Base-by-base conservation (phyloP, 208 protist genomes). In the Trypanosoma conorhini region DNA sequence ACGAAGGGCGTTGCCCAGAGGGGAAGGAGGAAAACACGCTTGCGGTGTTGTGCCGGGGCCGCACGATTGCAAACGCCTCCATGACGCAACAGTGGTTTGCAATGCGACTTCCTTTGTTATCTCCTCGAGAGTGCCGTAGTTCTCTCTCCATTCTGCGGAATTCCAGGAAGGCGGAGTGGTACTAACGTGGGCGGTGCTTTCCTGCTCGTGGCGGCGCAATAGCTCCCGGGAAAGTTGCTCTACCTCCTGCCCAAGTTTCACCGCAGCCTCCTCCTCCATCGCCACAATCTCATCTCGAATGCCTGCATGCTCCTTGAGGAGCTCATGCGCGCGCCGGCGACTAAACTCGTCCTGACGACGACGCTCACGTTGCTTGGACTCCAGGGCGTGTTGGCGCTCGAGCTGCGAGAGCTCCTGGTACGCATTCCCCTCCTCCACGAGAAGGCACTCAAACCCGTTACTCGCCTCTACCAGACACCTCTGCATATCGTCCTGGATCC, bases 281-380 rank as follows among this genome's bases (percentile, higher is more conserved):
- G 3, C 26, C 17, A 75, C 60, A 58, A 75, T 75, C 9, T 64
- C 62, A 54, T 8, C 3, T 4, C 70, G 28, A 46, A 28, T 57
- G n/a, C 17, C 8, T 40, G 10, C 21, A 58, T 75, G 55, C 30
- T 75, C 70, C 19, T 62, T 28, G 13, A 64, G 3, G 17, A 69
- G 12, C 5, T 35, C 30, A 54, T 22, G 5, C 33, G 44, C 4
- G 35, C 52, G 28, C 30, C 38, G 26, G 12, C n/a, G 3, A 0
- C 19, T 30, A 28, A 38, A 19, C 10, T 64, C 3, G 26, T 22
- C 1, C 28, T 50, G 22, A 10, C 30, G 52, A 42, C 2, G 1
- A 19, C 10, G 1, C 52, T 52, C 62, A 26, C 38, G 35, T 54
- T 68, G 12, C 19, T 35, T 64, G 24, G 44, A 21, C 19, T 33